Evolutionary conservation across 177 flowering plant species (phyloP).

Genomic region (Tripterygium wilfordii): DNA sequence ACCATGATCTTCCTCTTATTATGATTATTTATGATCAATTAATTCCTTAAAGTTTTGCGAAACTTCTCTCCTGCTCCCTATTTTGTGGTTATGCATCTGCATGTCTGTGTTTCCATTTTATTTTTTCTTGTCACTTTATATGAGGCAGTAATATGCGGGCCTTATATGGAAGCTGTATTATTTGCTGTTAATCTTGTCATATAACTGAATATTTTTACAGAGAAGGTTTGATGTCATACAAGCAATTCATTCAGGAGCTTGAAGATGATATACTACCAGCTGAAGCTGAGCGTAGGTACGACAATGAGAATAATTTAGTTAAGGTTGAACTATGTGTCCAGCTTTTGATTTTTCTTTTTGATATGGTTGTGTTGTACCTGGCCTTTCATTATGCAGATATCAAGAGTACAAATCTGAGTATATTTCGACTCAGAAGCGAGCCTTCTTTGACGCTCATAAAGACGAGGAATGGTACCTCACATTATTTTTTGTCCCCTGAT

Average conservation of each 20-base stretch:
- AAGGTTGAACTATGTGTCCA: not conserved
- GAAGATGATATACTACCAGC: slow-evolving; percentile 96
- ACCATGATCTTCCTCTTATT: no score
- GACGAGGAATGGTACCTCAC: slow-evolving; percentile 83
- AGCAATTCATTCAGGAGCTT: slow-evolving; percentile 98
- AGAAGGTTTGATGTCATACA: slow-evolving; percentile 98
- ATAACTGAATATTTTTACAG: slow-evolving; percentile 48
- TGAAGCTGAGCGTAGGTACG: slow-evolving; percentile 97
- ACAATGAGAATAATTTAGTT: not conserved
- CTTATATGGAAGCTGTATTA: not conserved
- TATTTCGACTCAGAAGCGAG: slow-evolving; percentile 85
- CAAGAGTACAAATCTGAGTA: slow-evolving; percentile 94
- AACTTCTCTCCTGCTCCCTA: no score
- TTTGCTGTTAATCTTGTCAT: not conserved
- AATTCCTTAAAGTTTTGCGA: no score
- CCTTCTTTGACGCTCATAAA: slow-evolving; percentile 86
- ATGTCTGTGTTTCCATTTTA: no score
- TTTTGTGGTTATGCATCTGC: no score
- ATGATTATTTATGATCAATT: no score
- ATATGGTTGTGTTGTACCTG: not conserved
- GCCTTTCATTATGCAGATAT: slow-evolving; percentile 49
- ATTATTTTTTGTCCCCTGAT: not conserved
- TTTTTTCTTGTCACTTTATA: no score
- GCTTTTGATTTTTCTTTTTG: not conserved
- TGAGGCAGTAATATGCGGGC: no score